phyloP scores from a whole-genome alignment of 805 yeast species.

The Kazachstania viticola region DNA sequence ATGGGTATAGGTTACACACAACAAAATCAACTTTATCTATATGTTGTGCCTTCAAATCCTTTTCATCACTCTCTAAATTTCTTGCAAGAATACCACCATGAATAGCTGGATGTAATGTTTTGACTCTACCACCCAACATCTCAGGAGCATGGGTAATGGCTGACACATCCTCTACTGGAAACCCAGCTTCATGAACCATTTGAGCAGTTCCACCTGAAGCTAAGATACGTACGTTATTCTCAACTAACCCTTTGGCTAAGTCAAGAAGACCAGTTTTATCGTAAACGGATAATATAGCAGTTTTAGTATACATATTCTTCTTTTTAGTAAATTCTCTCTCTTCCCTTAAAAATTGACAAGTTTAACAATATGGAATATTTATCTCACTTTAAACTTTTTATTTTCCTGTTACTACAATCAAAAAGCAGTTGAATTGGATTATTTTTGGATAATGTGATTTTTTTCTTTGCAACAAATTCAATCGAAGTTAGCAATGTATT shows the following conservation, averaged over 20 bases:
- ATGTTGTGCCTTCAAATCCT: slow-evolving; percentile 77
- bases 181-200: slow-evolving; percentile 91
- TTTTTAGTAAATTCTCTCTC: neutral
- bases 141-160: slow-evolving; percentile 97
- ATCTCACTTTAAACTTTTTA: too few relatives aligned
- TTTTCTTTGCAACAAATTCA: too few relatives aligned
- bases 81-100: slow-evolving; percentile 97
- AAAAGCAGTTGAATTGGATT: too few relatives aligned
- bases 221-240: slow-evolving; percentile 78
- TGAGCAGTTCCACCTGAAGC: slow-evolving; percentile 98
- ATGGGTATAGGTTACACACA: slow-evolving; percentile 95
- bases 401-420: slow-evolving; percentile 1
- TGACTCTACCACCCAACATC: slow-evolving; percentile 97
- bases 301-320: slow-evolving; percentile 60
- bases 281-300: slow-evolving; percentile 93
- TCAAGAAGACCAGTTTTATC: slow-evolving; percentile 95
- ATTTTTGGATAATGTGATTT: too few relatives aligned
- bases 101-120: slow-evolving; percentile 96
- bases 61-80: slow-evolving; percentile 80
- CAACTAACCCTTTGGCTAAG: slow-evolving; percentile 87
- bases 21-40: slow-evolving; percentile 95
- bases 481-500: too few relatives aligned
- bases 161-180: slow-evolving; percentile 93
- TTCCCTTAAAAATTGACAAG: neutral
- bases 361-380: too few relatives aligned